Evolutionary conservation across 164 flowering plant species (phyloP).

Genomic region (Hamamelis virginiana): DNA sequence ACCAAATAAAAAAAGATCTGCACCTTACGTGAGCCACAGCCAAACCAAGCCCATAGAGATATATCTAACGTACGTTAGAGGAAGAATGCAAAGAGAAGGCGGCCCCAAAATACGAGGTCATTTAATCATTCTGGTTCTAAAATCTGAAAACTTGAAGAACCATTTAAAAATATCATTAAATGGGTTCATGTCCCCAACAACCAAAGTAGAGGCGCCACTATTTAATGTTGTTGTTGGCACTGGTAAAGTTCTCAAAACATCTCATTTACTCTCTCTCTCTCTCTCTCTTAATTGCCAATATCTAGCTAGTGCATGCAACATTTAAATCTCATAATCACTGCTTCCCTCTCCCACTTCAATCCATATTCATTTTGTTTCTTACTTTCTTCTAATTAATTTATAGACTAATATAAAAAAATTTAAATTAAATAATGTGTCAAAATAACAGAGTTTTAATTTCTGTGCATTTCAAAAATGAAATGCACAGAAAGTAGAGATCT

Average conservation of each 20-base stretch:
- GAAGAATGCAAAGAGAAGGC: neutral
- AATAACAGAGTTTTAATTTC: too few species aligned
- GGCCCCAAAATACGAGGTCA: constrained; percentile 1
- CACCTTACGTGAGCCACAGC: too few species aligned
- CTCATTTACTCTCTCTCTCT: constrained; percentile 13
- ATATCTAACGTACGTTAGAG: too few species aligned
- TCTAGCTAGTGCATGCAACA: constrained; percentile 14
- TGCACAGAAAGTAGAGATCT: too few species aligned
- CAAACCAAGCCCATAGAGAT: too few species aligned
- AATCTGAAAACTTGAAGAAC: constrained; percentile 4
- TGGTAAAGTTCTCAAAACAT: constrained; percentile 25
- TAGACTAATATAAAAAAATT: too few species aligned
- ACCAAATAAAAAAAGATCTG: too few species aligned
- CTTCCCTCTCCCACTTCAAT: too few species aligned
- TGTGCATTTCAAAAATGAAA: too few species aligned
- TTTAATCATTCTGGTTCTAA: neutral
- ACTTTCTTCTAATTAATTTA: too few species aligned
- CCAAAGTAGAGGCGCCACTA: constrained; percentile 25
- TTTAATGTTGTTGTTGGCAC: constrained; percentile 45
- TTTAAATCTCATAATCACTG: neutral
- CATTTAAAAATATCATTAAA: constrained; percentile 23
- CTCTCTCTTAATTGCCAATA: neutral
- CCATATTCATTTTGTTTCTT: too few species aligned
- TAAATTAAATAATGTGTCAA: too few species aligned
- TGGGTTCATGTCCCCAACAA: constrained; percentile 38